Percentiles rank a stretch among this genome's conserved stretches.
These are phyloP conservation scores for Plantago major DNA, from an alignment of 257 asterid species.

Conservation along the genomic window DNA sequence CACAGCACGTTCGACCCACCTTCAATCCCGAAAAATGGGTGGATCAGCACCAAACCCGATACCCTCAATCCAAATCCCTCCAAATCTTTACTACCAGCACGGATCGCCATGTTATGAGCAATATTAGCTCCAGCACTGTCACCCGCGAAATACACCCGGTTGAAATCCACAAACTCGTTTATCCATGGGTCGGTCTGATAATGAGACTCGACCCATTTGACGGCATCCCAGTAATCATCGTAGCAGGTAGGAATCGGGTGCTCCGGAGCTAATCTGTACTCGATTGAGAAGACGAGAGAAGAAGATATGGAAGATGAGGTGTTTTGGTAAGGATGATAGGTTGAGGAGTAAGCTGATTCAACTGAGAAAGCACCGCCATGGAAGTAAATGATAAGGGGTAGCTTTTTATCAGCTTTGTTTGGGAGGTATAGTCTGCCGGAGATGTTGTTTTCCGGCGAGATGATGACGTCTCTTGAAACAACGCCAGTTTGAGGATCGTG, in stretches of 20 bases:
- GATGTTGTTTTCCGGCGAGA: too few relatives aligned
- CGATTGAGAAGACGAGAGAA: constrained; percentile 22
- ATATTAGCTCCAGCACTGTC: constrained; percentile 67
- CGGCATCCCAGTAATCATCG: constrained; percentile 29
- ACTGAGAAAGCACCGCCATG: constrained; percentile 53
- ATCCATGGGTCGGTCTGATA: constrained; percentile 40
- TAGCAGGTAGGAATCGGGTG: constrained; percentile 25
- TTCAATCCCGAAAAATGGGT: constrained; percentile 53
- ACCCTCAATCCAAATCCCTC: constrained; percentile 32
- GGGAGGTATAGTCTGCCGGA: too few relatives aligned
- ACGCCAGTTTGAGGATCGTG: too few relatives aligned
- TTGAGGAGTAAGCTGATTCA: constrained; percentile 34
- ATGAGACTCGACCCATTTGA: constrained; percentile 30
- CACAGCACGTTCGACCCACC: constrained; percentile 30
- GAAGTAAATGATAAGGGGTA: constrained; percentile 45
- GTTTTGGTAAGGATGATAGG: constrained; percentile 34
- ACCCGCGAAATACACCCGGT: constrained; percentile 43
- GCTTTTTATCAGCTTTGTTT: constrained; percentile 22
- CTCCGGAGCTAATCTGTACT: constrained; percentile 39
- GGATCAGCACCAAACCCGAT: constrained; percentile 27
- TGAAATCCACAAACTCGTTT: constrained; percentile 35
- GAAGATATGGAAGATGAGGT: constrained; percentile 30
- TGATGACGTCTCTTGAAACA: too few relatives aligned
- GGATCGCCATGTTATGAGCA: constrained; percentile 39
- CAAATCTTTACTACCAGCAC: too few relatives aligned